These are phyloP conservation scores for Volutella citrinella DNA, from an alignment of 2,329 filamentous ascomycete genomes.

Conservation along the genomic window DNA sequence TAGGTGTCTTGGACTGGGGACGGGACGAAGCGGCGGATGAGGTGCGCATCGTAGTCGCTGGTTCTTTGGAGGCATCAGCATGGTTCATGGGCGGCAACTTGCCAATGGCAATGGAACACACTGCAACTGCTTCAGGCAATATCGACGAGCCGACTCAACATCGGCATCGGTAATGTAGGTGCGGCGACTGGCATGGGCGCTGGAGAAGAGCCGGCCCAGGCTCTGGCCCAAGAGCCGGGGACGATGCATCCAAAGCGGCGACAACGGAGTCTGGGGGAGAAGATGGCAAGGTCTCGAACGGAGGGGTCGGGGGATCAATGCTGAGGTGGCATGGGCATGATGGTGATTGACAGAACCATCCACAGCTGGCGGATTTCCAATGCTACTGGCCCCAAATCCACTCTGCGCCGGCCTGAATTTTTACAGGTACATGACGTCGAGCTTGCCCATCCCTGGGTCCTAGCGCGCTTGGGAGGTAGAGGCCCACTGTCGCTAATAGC, in stretches of 20 bases:
- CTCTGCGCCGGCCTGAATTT: slow-evolving; percentile 12
- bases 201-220: slow-evolving; percentile 36
- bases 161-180: slow-evolving; percentile 50
- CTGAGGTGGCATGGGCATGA: slow-evolving; percentile 8
- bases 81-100: accelerated
- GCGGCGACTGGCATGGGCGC: slow-evolving; percentile 29
- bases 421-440: slow-evolving; percentile 30
- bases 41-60: slow-evolving; percentile 85
- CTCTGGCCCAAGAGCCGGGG: slow-evolving; percentile 34
- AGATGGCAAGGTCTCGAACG: background rate
- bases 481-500: no score
- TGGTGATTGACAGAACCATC: slow-evolving; percentile 18
- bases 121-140: slow-evolving; percentile 54
- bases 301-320: slow-evolving; percentile 1
- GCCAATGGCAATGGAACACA: slow-evolving; percentile 23
- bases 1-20: slow-evolving; percentile 74
- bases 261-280: background rate
- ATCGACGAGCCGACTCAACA: slow-evolving; percentile 49
- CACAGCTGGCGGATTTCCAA: slow-evolving; percentile 23
- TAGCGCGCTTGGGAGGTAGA: no score
- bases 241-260: slow-evolving; percentile 39
- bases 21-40: slow-evolving; percentile 83
- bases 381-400: no score
- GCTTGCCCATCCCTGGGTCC: slow-evolving; percentile 8
- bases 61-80: slow-evolving; percentile 50